Conservation (phyloP, 164 flowering plant species). For the Macadamia integrifolia region DNA sequence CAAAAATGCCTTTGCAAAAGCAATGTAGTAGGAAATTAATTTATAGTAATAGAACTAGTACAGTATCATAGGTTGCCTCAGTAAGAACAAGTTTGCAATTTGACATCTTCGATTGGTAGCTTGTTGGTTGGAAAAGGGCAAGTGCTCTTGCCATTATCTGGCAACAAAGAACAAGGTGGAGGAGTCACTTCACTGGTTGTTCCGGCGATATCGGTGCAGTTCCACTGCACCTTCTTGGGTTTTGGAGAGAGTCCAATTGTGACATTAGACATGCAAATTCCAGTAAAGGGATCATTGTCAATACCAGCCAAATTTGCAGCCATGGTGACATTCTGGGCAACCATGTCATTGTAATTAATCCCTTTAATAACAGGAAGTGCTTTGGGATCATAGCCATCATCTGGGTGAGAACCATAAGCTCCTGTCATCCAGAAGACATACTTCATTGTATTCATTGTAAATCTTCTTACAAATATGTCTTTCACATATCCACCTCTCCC, state of each 20-base stretch:
- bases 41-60: no score
- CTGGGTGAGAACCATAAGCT: slow-evolving; percentile 54
- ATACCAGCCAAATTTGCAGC: slow-evolving; percentile 57
- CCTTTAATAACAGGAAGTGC: slow-evolving; percentile 47
- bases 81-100: slow-evolving; percentile 8
- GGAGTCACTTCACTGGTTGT: slow-evolving; percentile 44
- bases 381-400: slow-evolving; percentile 43
- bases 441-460: slow-evolving; percentile 59
- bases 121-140: neutral
- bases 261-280: slow-evolving; percentile 63
- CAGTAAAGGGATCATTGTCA: slow-evolving; percentile 37
- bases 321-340: slow-evolving; percentile 61
- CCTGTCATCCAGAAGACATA: slow-evolving; percentile 68
- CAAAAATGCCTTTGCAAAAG: no score
- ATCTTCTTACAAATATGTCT: slow-evolving; percentile 42
- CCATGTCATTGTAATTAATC: slow-evolving; percentile 49
- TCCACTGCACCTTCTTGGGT: slow-evolving; percentile 53
- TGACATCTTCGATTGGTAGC: slow-evolving; percentile 1
- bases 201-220: slow-evolving; percentile 44
- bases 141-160: slow-evolving; percentile 17
- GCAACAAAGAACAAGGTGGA: slow-evolving; percentile 32
- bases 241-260: slow-evolving; percentile 32
- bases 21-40: no score
- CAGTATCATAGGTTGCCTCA: no score
- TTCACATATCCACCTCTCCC: slow-evolving; percentile 63